These are phyloP conservation scores for Entomortierella lignicola DNA, from an alignment of 192 early-diverging fungal species.

Conservation along the genomic window DNA sequence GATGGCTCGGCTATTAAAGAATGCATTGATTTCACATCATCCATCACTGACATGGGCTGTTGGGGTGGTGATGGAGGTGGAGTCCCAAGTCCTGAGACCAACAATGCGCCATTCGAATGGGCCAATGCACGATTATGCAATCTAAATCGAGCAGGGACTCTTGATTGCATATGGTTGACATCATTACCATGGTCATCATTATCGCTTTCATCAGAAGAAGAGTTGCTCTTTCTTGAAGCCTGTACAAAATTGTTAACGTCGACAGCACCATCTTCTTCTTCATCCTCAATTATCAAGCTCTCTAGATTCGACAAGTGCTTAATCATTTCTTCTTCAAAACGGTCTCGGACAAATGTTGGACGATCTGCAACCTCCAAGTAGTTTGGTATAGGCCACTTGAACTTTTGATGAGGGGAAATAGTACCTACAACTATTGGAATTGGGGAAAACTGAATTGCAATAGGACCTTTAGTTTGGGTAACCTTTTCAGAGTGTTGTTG, in stretches of 20 bases:
- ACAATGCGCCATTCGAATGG: too few relatives aligned
- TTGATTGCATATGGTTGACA: slow-evolving; percentile 1
- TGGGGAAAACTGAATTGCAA: slow-evolving; percentile 13
- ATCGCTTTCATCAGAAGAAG: slow-evolving; percentile 12
- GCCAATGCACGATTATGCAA: not conserved
- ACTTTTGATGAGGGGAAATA: slow-evolving; percentile 1
- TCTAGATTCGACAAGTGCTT: slow-evolving; percentile 39
- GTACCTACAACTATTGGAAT: slow-evolving; percentile 34
- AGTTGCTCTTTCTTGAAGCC: not conserved
- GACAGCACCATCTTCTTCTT: slow-evolving; percentile 27
- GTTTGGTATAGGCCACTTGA: slow-evolving; percentile 40
- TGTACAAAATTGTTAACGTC: slow-evolving; percentile 16
- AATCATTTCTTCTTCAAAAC: slow-evolving; percentile 52
- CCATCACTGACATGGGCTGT: not conserved
- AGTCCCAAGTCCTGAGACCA: slow-evolving; percentile 3
- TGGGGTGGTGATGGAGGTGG: slow-evolving; percentile 36
- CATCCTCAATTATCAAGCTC: slow-evolving; percentile 38
- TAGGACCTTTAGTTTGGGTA: not conserved
- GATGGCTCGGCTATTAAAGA: not conserved
- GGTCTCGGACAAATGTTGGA: slow-evolving; percentile 35
- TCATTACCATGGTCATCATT: slow-evolving; percentile 13
- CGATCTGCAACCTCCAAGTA: slow-evolving; percentile 21
- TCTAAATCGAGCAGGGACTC: slow-evolving; percentile 21
- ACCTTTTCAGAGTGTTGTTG: not conserved
- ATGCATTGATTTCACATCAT: slow-evolving; percentile 8